phyloP scores from a whole-genome alignment of 106 monocot species.

The Iris macrosiphon region DNA sequence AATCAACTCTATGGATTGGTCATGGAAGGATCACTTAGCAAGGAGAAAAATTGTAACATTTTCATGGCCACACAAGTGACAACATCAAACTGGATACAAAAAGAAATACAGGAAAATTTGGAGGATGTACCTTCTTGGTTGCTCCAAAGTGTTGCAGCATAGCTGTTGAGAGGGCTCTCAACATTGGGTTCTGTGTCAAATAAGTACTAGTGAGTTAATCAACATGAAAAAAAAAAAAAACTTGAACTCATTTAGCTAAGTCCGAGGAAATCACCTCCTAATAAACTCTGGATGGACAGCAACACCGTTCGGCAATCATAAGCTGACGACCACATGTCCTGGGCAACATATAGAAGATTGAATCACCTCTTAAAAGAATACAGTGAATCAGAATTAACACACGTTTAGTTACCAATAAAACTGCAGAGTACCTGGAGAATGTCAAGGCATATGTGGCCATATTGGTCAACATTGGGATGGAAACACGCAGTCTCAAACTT shows the following conservation, averaged over 20 bases:
- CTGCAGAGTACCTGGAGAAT: slow-evolving; percentile 48
- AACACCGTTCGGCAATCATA: slow-evolving; percentile 61
- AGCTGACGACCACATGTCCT: slow-evolving; percentile 75
- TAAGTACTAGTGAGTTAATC: neutral
- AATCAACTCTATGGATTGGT: too few species aligned
- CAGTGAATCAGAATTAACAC: neutral
- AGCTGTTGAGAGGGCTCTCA: slow-evolving; percentile 58
- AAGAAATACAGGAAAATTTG: too few species aligned
- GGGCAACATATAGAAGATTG: neutral
- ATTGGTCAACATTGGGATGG: slow-evolving; percentile 64
- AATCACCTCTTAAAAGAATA: neutral
- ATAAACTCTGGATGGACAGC: slow-evolving; percentile 62
- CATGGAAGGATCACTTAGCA: neutral
- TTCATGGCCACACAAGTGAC: too few species aligned
- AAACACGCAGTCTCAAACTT: slow-evolving; percentile 69
- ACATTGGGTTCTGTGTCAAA: slow-evolving; percentile 43
- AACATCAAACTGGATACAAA: too few species aligned
- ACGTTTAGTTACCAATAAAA: neutral
- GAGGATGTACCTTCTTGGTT: slow-evolving; percentile 61
- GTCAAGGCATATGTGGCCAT: slow-evolving; percentile 63
- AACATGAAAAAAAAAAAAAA: too few species aligned
- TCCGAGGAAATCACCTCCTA: slow-evolving; percentile 37
- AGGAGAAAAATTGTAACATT: neutral
- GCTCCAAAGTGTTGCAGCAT: slow-evolving; percentile 55
- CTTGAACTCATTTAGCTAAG: neutral